These are phyloP conservation scores for Xanthoconium purpureum DNA, from an alignment of 768 basidiomycete genomes.

Conservation along the genomic window DNA sequence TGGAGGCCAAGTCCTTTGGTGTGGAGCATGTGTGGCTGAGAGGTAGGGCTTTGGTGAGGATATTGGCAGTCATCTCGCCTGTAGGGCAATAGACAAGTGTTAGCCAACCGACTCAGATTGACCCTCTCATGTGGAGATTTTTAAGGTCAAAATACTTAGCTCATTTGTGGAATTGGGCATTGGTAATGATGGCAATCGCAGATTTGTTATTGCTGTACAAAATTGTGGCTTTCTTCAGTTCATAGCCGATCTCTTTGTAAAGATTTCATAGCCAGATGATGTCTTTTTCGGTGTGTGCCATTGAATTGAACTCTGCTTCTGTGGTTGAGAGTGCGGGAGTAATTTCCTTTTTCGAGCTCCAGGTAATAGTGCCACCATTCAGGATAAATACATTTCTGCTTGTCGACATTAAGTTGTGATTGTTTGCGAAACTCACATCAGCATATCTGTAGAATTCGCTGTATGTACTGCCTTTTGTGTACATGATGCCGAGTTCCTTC, in stretches of 20 bases:
- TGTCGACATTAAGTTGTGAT: constrained; percentile 11
- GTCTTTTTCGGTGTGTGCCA: background rate
- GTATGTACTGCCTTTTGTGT: background rate
- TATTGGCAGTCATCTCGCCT: constrained; percentile 24
- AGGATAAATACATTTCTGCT: background rate
- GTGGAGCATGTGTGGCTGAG: background rate
- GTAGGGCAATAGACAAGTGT: constrained; percentile 15
- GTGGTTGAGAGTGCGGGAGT: constrained; percentile 12
- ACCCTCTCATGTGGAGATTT: too few species aligned
- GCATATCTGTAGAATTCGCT: constrained; percentile 12
- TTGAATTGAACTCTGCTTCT: constrained; percentile 3
- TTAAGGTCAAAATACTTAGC: too few species aligned
- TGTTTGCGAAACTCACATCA: constrained; percentile 29
- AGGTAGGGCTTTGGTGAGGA: background rate
- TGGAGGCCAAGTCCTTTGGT: background rate
- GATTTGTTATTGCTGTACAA: too few species aligned
- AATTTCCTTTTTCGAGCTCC: constrained; percentile 28
- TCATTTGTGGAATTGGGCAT: too few species aligned
- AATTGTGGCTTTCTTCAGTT: too few species aligned
- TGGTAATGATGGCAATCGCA: too few species aligned
- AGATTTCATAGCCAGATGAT: constrained; percentile 30
- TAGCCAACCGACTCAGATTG: too few species aligned
- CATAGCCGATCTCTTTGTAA: background rate
- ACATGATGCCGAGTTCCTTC: background rate
- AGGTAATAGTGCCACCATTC: constrained; percentile 19